These are phyloP conservation scores for Eucalyptus pauciflora DNA, from an alignment of 345 rosid species.

Conservation along the genomic window DNA sequence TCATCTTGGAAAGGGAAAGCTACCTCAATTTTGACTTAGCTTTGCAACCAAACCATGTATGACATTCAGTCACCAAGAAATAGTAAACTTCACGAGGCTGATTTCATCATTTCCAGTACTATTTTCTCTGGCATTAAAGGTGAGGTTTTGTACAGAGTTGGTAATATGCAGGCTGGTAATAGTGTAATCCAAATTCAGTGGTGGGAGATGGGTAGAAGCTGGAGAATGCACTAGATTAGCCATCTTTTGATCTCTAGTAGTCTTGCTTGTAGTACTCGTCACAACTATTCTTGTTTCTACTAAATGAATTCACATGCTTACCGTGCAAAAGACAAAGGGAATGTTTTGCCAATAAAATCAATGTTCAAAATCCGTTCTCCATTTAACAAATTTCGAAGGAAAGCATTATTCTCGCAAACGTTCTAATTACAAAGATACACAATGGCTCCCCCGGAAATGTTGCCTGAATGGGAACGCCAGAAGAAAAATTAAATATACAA, in stretches of 20 bases:
- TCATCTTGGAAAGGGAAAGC: background rate
- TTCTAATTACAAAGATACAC: background rate
- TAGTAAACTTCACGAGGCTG: background rate
- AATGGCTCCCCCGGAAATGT: background rate
- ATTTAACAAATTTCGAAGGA: background rate
- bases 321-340: background rate
- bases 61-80: background rate
- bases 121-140: background rate
- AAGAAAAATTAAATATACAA: background rate
- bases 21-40: background rate
- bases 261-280: background rate
- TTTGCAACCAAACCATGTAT: background rate
- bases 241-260: background rate
- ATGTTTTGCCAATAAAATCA: background rate
- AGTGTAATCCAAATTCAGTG: background rate
- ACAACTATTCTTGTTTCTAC: background rate
- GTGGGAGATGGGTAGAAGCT: background rate
- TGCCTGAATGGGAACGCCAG: background rate
- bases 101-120: background rate
- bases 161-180: background rate
- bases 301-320: background rate
- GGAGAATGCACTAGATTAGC: background rate
- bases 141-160: background rate
- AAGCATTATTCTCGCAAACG: background rate
- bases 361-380: background rate